Evolutionary conservation across 192 early-diverging fungal genomes (phyloP).

Genomic region (Oehlia diaphana): DNA sequence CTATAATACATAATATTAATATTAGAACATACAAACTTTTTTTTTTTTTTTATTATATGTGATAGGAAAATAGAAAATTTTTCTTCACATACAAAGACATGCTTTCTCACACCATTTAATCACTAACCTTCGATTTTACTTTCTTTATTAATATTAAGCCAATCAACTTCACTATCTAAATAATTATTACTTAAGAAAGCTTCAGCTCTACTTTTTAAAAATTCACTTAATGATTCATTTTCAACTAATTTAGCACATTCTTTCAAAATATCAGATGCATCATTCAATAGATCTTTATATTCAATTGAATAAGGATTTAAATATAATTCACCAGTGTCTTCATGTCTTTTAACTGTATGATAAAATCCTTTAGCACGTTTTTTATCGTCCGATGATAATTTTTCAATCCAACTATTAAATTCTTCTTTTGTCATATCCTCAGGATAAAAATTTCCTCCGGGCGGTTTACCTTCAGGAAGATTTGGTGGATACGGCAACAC

Average conservation of each 20-base stretch:
- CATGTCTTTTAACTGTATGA: conserved; percentile 50
- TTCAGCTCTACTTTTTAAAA: conserved; percentile 56
- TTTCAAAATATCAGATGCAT: conserved; percentile 52
- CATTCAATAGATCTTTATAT: conserved; percentile 56
- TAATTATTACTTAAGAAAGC: conserved; percentile 66
- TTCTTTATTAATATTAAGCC: conserved; percentile 64
- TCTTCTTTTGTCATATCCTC: conserved; percentile 67
- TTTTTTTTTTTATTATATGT: too few species aligned
- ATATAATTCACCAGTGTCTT: conserved; percentile 40
- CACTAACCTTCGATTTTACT: conserved; percentile 32
- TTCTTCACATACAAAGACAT: too few species aligned
- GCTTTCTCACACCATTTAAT: too few species aligned
- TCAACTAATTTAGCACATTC: conserved; percentile 60
- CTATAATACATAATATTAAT: neutral
- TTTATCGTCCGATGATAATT: conserved; percentile 45
- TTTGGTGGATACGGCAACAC: conserved; percentile 20
- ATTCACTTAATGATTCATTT: conserved; percentile 53
- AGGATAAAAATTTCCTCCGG: conserved; percentile 69
- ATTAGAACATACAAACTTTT: neutral
- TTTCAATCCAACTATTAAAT: conserved; percentile 55
- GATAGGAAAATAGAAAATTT: too few species aligned
- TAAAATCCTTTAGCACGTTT: conserved; percentile 68
- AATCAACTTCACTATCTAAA: conserved; percentile 65
- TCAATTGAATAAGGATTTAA: conserved; percentile 55
- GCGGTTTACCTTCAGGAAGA: conserved; percentile 45